These are phyloP conservation scores for Hypoxylon sp. DNA, from an alignment of 2,329 filamentous ascomycete species.

Conservation along the genomic window DNA sequence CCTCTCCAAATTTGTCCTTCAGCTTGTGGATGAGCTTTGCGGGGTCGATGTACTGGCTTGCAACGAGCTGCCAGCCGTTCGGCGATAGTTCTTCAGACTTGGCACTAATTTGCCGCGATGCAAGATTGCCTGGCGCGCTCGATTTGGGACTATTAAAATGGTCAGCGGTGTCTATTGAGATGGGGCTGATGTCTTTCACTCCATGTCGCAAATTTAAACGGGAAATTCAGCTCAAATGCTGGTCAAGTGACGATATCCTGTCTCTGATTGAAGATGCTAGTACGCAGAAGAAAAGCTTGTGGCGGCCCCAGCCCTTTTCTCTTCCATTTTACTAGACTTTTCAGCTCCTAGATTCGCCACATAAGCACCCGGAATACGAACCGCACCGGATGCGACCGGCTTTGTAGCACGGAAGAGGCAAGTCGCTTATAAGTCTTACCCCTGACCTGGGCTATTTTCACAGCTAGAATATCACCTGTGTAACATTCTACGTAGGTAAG, in stretches of 20 bases:
- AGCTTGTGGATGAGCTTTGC: not conserved
- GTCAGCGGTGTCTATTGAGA: not conserved
- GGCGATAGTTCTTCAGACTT: not conserved
- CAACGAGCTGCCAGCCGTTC: not conserved
- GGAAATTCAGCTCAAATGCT: not conserved
- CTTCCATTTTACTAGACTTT: not conserved
- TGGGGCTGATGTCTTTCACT: not conserved
- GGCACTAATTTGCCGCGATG: not conserved
- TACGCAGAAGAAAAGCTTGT: not conserved
- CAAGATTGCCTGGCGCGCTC: not conserved
- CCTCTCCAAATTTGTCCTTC: not conserved
- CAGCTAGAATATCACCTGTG: not conserved
- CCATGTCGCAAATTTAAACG: not conserved
- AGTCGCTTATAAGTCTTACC: not conserved
- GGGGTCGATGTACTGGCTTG: not conserved
- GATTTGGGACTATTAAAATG: not conserved
- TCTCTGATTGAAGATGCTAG: not conserved
- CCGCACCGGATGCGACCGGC: not conserved
- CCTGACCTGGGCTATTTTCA: not conserved
- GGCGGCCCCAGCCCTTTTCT: not conserved
- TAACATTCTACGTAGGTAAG: not conserved
- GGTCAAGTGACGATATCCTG: not conserved
- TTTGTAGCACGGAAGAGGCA: not conserved
- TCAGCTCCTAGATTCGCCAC: not conserved
- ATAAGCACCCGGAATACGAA: not conserved